Base-by-base conservation (phyloP, 495 filamentous ascomycete genomes). In the Xylona heveae region DNA sequence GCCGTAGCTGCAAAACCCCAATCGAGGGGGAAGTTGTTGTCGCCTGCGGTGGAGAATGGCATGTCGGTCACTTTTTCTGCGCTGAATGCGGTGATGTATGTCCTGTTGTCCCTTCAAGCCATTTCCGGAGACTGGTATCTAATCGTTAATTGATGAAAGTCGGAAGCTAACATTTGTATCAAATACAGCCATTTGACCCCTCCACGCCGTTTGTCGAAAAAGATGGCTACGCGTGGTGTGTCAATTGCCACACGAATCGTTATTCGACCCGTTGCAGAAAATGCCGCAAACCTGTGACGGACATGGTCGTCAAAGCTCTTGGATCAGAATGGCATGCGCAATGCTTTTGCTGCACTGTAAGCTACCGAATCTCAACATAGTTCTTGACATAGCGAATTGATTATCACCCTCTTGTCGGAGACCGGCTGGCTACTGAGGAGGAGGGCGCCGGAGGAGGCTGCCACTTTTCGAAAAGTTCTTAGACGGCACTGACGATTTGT, bases 21-120 rank as follows among this genome's bases (percentile, higher is more conserved):
- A 99, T 99, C 43, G 78, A 95, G 48, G 80, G 82, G 25, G 85
- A 95, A 55, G 78, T 94, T 24, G 70, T 92, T 8, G 71, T 95
- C 24, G 88, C 88, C 2, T 78, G 88, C 42, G 88, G 90, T 13
- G 71, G 75, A 13, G 80, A 91, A 53, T 99, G 81, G 81, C 88
- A 99, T 53, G 78, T 78, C 40, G 88, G 88, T 1, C 88, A 99
- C 57, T 99, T 99, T 60, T 99, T 95, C 65, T 99, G 88, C 48
- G 90, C 90, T 19, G 79, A 99, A 62, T 99, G 88, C 54, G 88
- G 88, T 39, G 88, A 99, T 63, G 64, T 69, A 54, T 25, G 61
- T 50, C 5, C 6, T 7, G 21, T 19, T 31, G 14, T 18, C 18
- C 23, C 9, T 17, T 30, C 1, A n/a, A n/a, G n/a, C n/a, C n/a